phyloP scores from a whole-genome alignment of 495 filamentous ascomycete species.

The Penicillium dipodomyicola region DNA sequence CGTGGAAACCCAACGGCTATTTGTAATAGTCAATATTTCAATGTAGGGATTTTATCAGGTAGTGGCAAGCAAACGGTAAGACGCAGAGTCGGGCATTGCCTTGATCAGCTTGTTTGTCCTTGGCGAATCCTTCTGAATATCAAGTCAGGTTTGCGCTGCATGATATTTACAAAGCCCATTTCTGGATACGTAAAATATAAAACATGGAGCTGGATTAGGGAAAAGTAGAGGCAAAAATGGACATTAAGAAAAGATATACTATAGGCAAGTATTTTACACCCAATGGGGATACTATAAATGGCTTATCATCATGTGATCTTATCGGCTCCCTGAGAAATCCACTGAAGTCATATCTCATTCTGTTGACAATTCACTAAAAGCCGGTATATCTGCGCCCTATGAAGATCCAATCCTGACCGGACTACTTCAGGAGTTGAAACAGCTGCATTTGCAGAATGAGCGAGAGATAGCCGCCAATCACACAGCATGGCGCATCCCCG shows the following conservation, averaged over 20 bases:
- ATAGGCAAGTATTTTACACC: not conserved
- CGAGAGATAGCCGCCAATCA: conserved; percentile 10
- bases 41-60: not conserved
- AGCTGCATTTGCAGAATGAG: conserved; percentile 15
- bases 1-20: not conserved
- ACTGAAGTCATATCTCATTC: conserved; percentile 11
- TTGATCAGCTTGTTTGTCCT: not conserved
- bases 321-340: conserved; percentile 16
- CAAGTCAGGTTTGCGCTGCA: not conserved
- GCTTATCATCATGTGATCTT: conserved; percentile 20
- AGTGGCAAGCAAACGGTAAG: conserved; percentile 8
- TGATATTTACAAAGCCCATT: not conserved
- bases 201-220: not conserved
- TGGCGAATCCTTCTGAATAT: conserved; percentile 2
- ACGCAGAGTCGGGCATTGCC: not conserved
- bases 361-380: not conserved
- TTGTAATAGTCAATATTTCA: not conserved
- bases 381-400: not conserved
- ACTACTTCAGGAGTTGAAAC: not conserved
- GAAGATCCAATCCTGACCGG: not conserved
- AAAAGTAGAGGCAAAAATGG: not conserved
- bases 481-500: conserved; percentile 28
- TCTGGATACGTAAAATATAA: not conserved
- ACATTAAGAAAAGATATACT: not conserved
- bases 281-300: not conserved